Conservation (phyloP, 768 basidiomycete genomes). For the Naganishia vaughanmartiniae region DNA sequence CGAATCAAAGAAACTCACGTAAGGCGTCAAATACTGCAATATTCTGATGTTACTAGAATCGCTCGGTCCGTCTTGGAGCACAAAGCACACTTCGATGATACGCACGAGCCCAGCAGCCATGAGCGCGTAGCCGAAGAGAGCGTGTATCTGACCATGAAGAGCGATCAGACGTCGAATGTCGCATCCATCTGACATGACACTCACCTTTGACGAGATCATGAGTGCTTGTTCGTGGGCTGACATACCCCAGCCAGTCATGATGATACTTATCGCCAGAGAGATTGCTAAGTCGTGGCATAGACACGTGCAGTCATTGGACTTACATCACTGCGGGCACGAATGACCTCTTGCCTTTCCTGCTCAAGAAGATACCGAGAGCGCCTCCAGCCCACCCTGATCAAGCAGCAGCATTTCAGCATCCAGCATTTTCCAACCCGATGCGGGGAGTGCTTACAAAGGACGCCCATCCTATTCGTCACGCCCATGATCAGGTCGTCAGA, state of each 20-base stretch:
- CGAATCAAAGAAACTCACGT: constrained; percentile 59
- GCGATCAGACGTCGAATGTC: background rate
- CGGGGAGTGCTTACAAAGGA: constrained; percentile 60
- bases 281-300: background rate
- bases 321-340: constrained; percentile 79
- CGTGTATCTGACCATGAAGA: constrained; percentile 63
- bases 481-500: constrained; percentile 54
- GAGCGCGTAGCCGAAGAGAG: constrained; percentile 77
- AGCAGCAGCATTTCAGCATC: background rate
- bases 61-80: constrained; percentile 54
- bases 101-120: constrained; percentile 78
- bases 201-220: constrained; percentile 76
- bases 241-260: constrained; percentile 93
- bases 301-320: constrained; percentile 38
- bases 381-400: constrained; percentile 84
- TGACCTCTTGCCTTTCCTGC: constrained; percentile 42
- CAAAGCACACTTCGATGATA: constrained; percentile 79
- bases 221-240: constrained; percentile 80
- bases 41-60: constrained; percentile 55
- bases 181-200: background rate
- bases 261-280: constrained; percentile 58
- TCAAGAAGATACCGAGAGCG: constrained; percentile 75
- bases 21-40: constrained; percentile 84
- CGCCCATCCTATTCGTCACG: constrained; percentile 60
- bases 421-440: background rate